Evolutionary conservation across 2,329 filamentous ascomycete species (phyloP), one percentile per base, ranked within the genome.

Genomic region (Aspergillus tamarii): DNA sequence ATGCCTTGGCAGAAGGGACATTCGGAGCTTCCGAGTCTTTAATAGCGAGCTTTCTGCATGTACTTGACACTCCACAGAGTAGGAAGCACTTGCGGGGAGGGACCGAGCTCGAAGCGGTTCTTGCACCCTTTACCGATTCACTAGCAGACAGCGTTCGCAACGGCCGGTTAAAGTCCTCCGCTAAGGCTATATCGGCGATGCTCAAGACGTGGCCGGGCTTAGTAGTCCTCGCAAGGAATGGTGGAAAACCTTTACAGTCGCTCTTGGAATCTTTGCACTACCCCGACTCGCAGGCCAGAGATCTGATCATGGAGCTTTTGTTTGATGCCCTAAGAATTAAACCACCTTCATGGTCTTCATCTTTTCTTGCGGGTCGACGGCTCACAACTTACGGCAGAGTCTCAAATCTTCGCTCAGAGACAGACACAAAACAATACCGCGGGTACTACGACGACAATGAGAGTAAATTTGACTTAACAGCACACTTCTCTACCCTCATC

Each of bases 351-450:
- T 99, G 95, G 95, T 96, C 95, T 9, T 94, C 93, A 0, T 96
- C 94, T 0, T 99, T 97, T 76, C 85, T 99, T 54, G 95, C 96
- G 41, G 96, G 95, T 9, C 88, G 95, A 68, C 86, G 96, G 64
- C 83, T 99, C 54, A 99, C 96, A 0, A 99, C 95, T 0, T 99
- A 99, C 76, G 94, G 94, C n/a, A 87, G 96, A 71, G 94, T 98
- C 43, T 89, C 93, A 9, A 95, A 93, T 65, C 81, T 98, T 58
- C 93, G 92, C 69, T 84, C 89, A 1, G 84, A 88, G 32, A 78
- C 83, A 52, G 82, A 85, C 26, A 75, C 82, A 9, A 83, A 83
- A 62, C 78, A 85, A 43, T 85, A 87, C 41, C 74, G 78, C 21
- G 73, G 74, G 39, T 82, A 85, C 23, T 87, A 91, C 48, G 91